Evolutionary conservation across 2,329 filamentous ascomycete species (phyloP).

Genomic region (Ascochyta rabiei): DNA sequence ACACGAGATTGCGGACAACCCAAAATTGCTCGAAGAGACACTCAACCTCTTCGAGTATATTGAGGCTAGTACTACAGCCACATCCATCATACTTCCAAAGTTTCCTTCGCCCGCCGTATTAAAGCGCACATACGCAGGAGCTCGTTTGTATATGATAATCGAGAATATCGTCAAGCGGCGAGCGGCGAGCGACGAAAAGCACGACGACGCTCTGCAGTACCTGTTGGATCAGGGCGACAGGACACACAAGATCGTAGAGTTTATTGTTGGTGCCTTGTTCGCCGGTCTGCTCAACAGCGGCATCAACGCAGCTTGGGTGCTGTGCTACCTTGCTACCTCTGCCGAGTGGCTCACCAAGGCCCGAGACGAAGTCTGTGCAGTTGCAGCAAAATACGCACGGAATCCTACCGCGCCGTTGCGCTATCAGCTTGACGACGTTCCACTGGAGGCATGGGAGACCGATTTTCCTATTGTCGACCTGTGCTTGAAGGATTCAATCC

Average conservation of each 20-base stretch:
- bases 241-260: slow-evolving; percentile 53
- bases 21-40: slow-evolving; percentile 50
- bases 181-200: slow-evolving; percentile 48
- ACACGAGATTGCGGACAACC: slow-evolving; percentile 60
- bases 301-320: slow-evolving; percentile 60
- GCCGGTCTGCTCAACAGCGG: slow-evolving; percentile 65
- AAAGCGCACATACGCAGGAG: slow-evolving; percentile 54
- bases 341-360: slow-evolving; percentile 54
- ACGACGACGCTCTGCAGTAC: slow-evolving; percentile 60
- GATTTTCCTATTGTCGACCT: slow-evolving; percentile 61
- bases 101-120: slow-evolving; percentile 55
- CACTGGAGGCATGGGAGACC: slow-evolving; percentile 61
- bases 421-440: slow-evolving; percentile 52
- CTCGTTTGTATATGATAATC: slow-evolving; percentile 57
- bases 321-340: slow-evolving; percentile 42
- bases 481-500: slow-evolving; percentile 61
- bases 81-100: slow-evolving; percentile 60
- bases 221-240: slow-evolving; percentile 60
- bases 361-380: slow-evolving; percentile 56
- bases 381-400: slow-evolving; percentile 53
- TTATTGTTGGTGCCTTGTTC: slow-evolving; percentile 61
- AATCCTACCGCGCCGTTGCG: slow-evolving; percentile 43
- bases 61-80: slow-evolving; percentile 52
- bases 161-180: slow-evolving; percentile 56
- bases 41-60: slow-evolving; percentile 56